These are phyloP conservation scores for Eucalyptus marginata DNA, from an alignment of 345 rosid species.

Conservation along the genomic window DNA sequence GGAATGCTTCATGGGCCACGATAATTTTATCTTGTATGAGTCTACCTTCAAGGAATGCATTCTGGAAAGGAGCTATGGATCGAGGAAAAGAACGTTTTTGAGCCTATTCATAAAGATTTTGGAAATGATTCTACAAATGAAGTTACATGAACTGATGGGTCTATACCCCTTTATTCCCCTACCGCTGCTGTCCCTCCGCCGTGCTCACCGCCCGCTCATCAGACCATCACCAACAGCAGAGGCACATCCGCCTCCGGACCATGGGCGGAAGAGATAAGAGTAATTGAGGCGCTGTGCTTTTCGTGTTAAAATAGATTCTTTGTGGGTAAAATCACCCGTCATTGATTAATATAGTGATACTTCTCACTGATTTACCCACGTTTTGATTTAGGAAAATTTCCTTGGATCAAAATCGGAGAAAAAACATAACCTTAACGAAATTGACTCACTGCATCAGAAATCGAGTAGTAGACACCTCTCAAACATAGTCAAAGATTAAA, in stretches of 20 bases:
- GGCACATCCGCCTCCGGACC: neutral
- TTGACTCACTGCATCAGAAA: neutral
- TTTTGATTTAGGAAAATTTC: neutral
- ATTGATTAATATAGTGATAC: neutral
- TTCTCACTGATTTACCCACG: neutral
- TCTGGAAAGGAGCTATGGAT: neutral
- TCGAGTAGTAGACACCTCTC: neutral
- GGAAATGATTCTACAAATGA: neutral
- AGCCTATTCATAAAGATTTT: neutral
- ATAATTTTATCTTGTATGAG: neutral
- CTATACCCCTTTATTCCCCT: neutral
- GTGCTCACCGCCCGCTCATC: neutral
- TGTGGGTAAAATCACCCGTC: too few relatives aligned
- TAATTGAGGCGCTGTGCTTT: too few relatives aligned
- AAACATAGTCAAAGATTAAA: neutral
- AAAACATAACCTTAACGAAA: neutral
- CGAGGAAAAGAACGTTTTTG: neutral
- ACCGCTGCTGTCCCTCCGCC: neutral
- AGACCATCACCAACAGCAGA: neutral
- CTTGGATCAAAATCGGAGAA: neutral
- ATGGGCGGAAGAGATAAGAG: neutral
- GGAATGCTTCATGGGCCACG: neutral
- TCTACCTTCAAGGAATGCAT: neutral
- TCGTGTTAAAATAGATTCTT: too few relatives aligned
- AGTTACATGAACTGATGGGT: neutral